Percentiles rank a stretch among this genome's conserved stretches.
Conservation (phyloP, 1,284 basidiomycete species). For the Cryptococcus sp. region DNA sequence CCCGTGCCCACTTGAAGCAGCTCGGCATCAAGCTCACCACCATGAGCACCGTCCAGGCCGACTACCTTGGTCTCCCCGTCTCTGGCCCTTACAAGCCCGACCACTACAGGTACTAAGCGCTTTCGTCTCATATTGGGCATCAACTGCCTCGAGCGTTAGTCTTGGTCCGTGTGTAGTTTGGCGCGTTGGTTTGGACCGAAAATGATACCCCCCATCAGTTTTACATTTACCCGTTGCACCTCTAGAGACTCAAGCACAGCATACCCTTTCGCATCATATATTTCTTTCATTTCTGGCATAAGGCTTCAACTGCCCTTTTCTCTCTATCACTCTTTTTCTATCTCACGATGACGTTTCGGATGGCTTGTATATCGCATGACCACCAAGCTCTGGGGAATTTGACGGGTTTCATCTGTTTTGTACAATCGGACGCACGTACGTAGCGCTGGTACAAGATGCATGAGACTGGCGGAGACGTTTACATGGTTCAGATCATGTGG, state of each 20-base stretch:
- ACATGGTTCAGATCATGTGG: no score
- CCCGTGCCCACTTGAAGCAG: constrained; percentile 87
- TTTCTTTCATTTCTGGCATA: constrained; percentile 10
- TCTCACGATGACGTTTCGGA: constrained; percentile 1
- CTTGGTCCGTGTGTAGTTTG: constrained; percentile 9
- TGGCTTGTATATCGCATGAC: constrained; percentile 4
- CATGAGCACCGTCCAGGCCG: constrained; percentile 75
- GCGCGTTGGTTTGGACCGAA: background rate
- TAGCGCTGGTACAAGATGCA: constrained; percentile 13
- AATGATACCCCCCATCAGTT: constrained; percentile 23
- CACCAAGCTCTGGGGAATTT: constrained; percentile 1
- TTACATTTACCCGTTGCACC: constrained; percentile 11
- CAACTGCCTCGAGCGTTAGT: constrained; percentile 31
- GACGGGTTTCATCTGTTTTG: background rate
- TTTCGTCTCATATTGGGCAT: constrained; percentile 24
- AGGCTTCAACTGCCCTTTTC: constrained; percentile 35
- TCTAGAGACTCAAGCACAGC: constrained; percentile 22
- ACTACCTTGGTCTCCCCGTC: constrained; percentile 88
- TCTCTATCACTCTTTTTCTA: constrained; percentile 4
- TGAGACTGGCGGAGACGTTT: constrained; percentile 26
- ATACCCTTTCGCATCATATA: constrained; percentile 16
- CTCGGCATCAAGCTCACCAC: constrained; percentile 92
- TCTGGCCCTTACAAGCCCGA: constrained; percentile 90
- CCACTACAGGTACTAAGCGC: constrained; percentile 62
- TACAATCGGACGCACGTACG: background rate